Base-by-base conservation (phyloP, 2,329 filamentous ascomycete species). In the Fusarium palustre region DNA sequence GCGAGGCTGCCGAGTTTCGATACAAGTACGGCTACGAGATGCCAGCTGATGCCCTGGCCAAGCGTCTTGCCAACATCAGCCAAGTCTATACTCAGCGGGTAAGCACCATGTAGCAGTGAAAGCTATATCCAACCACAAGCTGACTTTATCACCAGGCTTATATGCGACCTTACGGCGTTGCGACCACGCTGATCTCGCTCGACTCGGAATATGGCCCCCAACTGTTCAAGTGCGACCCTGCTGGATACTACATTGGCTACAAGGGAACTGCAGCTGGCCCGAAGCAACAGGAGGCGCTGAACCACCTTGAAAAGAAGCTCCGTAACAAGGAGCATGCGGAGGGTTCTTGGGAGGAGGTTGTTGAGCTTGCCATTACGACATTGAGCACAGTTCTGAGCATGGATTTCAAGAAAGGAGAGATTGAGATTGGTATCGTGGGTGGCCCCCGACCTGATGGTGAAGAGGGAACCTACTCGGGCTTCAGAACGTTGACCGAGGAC, bases 21-120 rank as follows among this genome's bases (percentile, higher is more conserved):
- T 99, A 99, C 90, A 97, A 97, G 85, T 97, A 90, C 80, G 96
- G 96, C 77, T 99, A 99, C 82, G 96, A 99, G 86, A 99, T 99
- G 96, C 96, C 96, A 64, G 97, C 94, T 81, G 96, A 99, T 82
- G 96, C 94, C 54, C 84, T 99, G 77, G 93, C 96, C 71, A 99
- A 99, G 88, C 89, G 96, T 79, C 85, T 99, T 82, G 96, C 96
- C 79, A 99, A 99, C 83, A 97, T 99, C 85, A 97, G 93, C 82
- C 96, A 99, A 83, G 96, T 99, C 72, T 99, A 98, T 83, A 99
- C 96, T 74, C 96, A 99, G 84, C 87, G 94, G 81, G 96, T 98
- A 80, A 78, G 83, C 74, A 58, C 58, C 53, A 39, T 50, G 57
- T 61, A 76, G 46, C 57, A 57, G 41, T 56, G 30, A 58, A 49